Percentiles rank a stretch among this genome's conserved stretches.
Evolutionary conservation across 2,329 filamentous ascomycete species (phyloP).

Genomic region (Ascochyta clinopodiicola): DNA sequence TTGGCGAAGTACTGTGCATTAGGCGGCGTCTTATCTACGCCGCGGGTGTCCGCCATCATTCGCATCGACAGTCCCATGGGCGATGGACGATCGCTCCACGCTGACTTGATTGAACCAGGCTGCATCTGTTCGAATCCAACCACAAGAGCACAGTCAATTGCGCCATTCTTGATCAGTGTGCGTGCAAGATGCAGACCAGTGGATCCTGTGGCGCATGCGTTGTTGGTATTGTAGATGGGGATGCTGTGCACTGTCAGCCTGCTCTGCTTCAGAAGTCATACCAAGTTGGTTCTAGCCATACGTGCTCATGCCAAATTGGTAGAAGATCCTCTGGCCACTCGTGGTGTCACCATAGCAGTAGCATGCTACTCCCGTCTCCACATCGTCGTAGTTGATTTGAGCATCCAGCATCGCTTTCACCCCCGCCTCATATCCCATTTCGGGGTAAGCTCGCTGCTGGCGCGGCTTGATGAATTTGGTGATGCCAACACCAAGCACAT

Average conservation of each 20-base stretch:
- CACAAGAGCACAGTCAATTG: conserved; percentile 85
- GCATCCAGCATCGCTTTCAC: conserved; percentile 82
- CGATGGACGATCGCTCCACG: conserved; percentile 82
- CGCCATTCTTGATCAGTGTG: conserved; percentile 77
- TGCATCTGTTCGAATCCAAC: conserved; percentile 99
- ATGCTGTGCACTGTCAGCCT: conserved; percentile 60
- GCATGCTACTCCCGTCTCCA: conserved; percentile 90
- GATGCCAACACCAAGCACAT: conserved; percentile 96
- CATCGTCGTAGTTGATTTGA: conserved; percentile 93
- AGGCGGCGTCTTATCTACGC: conserved; percentile 77
- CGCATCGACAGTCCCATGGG: conserved; percentile 74
- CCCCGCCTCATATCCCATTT: conserved; percentile 89
- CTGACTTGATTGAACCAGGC: conserved; percentile 78
- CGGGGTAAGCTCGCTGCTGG: conserved; percentile 89
- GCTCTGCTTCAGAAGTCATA: neutral
- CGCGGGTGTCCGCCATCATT: conserved; percentile 85
- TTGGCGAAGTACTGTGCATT: conserved; percentile 96
- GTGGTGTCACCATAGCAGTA: conserved; percentile 97
- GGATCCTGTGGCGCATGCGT: conserved; percentile 93
- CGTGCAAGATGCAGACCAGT: conserved; percentile 85
- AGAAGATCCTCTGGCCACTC: conserved; percentile 93
- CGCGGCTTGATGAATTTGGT: conserved; percentile 98
- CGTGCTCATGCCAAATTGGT: conserved; percentile 93
- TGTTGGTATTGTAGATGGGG: conserved; percentile 97
- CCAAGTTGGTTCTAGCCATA: conserved; percentile 13